These are phyloP conservation scores for Malassezia pachydermatis DNA, from an alignment of 1,284 basidiomycete species.

Conservation along the genomic window DNA sequence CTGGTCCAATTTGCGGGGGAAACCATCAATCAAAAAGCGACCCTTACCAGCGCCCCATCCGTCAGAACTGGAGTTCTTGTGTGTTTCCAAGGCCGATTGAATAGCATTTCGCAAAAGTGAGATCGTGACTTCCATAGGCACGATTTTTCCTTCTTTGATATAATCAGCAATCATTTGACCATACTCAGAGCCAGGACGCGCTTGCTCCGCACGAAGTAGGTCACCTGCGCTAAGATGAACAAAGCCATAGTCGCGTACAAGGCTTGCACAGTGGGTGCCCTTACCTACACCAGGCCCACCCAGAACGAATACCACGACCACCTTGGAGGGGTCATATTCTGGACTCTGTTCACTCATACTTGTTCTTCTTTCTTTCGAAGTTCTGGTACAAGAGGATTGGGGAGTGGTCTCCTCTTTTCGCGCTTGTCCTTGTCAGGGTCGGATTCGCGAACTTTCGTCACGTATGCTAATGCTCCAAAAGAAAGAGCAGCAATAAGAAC, in stretches of 20 bases:
- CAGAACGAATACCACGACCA: slow-evolving; percentile 87
- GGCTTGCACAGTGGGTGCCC: slow-evolving; percentile 81
- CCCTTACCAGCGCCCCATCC: slow-evolving; percentile 64
- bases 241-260: slow-evolving; percentile 82
- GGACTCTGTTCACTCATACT: slow-evolving; percentile 10
- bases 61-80: slow-evolving; percentile 15
- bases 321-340: slow-evolving; percentile 63
- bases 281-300: slow-evolving; percentile 97
- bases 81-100: slow-evolving; percentile 54
- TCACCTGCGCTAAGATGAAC: slow-evolving; percentile 95
- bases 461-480: slow-evolving; percentile 35
- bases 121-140: slow-evolving; percentile 93
- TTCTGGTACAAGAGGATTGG: slow-evolving; percentile 30
- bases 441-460: slow-evolving; percentile 26
- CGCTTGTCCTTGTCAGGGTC: slow-evolving; percentile 29
- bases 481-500: slow-evolving; percentile 25
- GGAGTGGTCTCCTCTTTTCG: slow-evolving; percentile 36
- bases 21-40: slow-evolving; percentile 91
- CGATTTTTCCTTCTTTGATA: slow-evolving; percentile 87
- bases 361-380: slow-evolving; percentile 4
- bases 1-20: slow-evolving; percentile 98
- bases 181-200: slow-evolving; percentile 71
- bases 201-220: slow-evolving; percentile 85
- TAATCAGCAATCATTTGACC: slow-evolving; percentile 76
- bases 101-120: slow-evolving; percentile 93